These are phyloP conservation scores for Alloteropsis angusta DNA, from an alignment of 202 grass and related monocot genomes.

Conservation along the genomic window DNA sequence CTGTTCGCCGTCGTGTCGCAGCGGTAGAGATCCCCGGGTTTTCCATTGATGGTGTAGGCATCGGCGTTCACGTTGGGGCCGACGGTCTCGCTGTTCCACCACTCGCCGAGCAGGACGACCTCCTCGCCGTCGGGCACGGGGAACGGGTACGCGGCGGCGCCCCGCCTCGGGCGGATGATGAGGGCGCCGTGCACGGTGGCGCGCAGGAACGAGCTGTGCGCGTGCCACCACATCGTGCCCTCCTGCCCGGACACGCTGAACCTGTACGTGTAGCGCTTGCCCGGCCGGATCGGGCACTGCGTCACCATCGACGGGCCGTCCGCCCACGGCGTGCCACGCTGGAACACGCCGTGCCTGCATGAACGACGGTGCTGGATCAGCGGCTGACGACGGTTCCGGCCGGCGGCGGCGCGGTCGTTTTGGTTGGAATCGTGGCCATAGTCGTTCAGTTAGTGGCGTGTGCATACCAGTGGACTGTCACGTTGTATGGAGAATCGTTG, in stretches of 20 bases:
- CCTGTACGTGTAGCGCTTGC: constrained; percentile 33
- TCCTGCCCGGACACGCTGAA: constrained; percentile 56
- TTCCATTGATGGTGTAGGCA: constrained; percentile 56
- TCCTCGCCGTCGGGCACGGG: constrained; percentile 34
- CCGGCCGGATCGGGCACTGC: constrained; percentile 55
- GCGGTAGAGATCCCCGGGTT: constrained; percentile 41
- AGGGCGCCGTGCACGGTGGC: constrained; percentile 56
- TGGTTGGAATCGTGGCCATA: background rate
- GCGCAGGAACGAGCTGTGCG: constrained; percentile 40
- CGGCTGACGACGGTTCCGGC: background rate
- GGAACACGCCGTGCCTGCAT: constrained; percentile 42
- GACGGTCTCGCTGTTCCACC: constrained; percentile 54
- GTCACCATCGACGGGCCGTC: constrained; percentile 61
- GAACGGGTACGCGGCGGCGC: constrained; percentile 37
- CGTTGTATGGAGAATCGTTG: constrained; percentile 48
- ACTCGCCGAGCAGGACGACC: constrained; percentile 49
- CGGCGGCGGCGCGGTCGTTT: background rate
- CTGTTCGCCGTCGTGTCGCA: constrained; percentile 11
- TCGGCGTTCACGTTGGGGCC: background rate
- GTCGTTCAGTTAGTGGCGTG: background rate
- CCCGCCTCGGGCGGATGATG: constrained; percentile 33
- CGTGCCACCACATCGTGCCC: constrained; percentile 72
- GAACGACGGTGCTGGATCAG: background rate
- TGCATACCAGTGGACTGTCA: constrained; percentile 48
- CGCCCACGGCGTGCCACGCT: constrained; percentile 42